Evolutionary conservation across 768 basidiomycete species (phyloP).

Genomic region (Hygrophoropsis aurantiaca): DNA sequence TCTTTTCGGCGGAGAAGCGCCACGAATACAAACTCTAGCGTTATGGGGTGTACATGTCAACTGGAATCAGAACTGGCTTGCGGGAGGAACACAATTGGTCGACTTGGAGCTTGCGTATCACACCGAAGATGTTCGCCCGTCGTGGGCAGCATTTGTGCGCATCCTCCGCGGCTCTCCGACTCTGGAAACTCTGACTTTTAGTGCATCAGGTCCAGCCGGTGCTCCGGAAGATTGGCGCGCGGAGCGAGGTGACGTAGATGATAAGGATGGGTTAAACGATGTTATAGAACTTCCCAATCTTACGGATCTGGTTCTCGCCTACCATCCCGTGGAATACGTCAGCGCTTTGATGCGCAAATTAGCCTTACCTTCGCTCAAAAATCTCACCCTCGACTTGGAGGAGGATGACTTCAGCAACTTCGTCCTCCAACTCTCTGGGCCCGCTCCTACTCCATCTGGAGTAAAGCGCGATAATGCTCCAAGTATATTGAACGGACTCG

Average conservation of each 20-base stretch:
- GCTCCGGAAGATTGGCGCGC: slow-evolving; percentile 35
- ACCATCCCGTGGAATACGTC: slow-evolving; percentile 47
- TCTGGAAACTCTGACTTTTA: slow-evolving; percentile 52
- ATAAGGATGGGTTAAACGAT: slow-evolving; percentile 25
- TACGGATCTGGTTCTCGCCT: slow-evolving; percentile 44
- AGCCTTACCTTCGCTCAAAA: slow-evolving; percentile 33
- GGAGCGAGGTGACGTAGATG: slow-evolving; percentile 13
- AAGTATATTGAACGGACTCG: slow-evolving; percentile 42
- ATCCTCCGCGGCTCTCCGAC: slow-evolving; percentile 55
- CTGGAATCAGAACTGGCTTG: slow-evolving; percentile 49
- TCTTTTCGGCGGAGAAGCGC: slow-evolving; percentile 53
- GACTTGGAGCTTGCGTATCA: slow-evolving; percentile 66
- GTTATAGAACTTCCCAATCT: slow-evolving; percentile 30
- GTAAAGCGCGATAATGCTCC: slow-evolving; percentile 35
- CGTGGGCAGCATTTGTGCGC: slow-evolving; percentile 49
- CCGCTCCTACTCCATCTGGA: slow-evolving; percentile 26
- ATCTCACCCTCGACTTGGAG: slow-evolving; percentile 54
- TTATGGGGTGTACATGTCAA: slow-evolving; percentile 74
- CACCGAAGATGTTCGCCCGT: slow-evolving; percentile 60
- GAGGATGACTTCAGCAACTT: slow-evolving; percentile 53
- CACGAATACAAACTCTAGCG: slow-evolving; percentile 45
- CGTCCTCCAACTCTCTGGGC: slow-evolving; percentile 38
- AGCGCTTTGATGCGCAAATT: slow-evolving; percentile 24
- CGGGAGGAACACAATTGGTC: slow-evolving; percentile 30
- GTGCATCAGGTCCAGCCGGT: slow-evolving; percentile 56